phyloP scores from a whole-genome alignment of 1,284 basidiomycete species.

The Rhizoctonia solani region DNA sequence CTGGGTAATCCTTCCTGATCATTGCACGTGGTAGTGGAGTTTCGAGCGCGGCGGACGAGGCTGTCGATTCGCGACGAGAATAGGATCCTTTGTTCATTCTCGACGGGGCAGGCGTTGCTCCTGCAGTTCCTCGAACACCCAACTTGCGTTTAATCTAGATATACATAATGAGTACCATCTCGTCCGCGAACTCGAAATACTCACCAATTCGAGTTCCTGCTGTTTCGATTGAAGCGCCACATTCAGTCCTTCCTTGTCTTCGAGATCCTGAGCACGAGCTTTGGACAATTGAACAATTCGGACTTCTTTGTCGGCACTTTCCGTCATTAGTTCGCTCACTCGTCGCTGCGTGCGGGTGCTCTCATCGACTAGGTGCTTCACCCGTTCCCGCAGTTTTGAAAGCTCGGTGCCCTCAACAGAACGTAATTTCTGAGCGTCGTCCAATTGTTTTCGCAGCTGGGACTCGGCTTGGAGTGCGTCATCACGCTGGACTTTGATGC shows the following conservation, averaged over 20 bases:
- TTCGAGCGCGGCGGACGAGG: constrained; percentile 22
- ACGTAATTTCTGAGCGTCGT: neutral
- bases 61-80: constrained; percentile 19
- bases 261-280: constrained; percentile 67
- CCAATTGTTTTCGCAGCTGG: constrained; percentile 21
- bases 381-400: neutral
- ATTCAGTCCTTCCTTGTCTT: constrained; percentile 78
- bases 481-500: constrained; percentile 25
- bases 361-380: constrained; percentile 59
- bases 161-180: constrained; percentile 15
- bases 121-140: constrained; percentile 63
- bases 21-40: constrained; percentile 26
- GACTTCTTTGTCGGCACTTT: constrained; percentile 82
- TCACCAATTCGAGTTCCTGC: constrained; percentile 83
- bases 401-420: neutral
- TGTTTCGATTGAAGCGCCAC: constrained; percentile 88
- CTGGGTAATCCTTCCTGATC: neutral
- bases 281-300: constrained; percentile 74
- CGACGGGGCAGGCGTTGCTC: constrained; percentile 58
- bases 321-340: constrained; percentile 71
- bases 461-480: constrained; percentile 25
- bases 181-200: constrained; percentile 43
- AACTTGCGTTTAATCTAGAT: constrained; percentile 72
- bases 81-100: neutral
- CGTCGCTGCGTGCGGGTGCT: constrained; percentile 64